These are phyloP conservation scores for Euphrasia confusa DNA, from an alignment of 257 asterid genomes.

Conservation along the genomic window DNA sequence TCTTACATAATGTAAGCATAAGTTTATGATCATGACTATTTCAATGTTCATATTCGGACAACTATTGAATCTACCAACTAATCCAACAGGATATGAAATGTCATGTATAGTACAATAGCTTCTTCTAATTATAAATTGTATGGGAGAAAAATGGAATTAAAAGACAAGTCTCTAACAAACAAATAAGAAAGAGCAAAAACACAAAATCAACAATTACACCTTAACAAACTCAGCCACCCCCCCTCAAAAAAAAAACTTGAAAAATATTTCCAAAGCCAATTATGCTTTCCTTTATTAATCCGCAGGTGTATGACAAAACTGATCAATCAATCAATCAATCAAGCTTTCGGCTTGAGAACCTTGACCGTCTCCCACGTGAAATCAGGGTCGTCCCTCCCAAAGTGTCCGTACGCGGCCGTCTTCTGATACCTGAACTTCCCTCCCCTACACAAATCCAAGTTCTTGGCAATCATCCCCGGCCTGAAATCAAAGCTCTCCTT, in stretches of 20 bases:
- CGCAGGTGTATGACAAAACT: not conserved
- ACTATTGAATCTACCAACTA: too few species aligned
- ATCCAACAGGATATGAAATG: too few species aligned
- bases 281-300: constrained; percentile 19
- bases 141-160: not conserved
- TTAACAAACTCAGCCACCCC: too few species aligned
- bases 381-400: constrained; percentile 63
- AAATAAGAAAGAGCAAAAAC: not conserved
- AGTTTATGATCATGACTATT: too few species aligned
- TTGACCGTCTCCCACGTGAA: constrained; percentile 75
- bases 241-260: too few species aligned
- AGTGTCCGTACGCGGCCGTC: constrained; percentile 75
- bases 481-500: constrained; percentile 67
- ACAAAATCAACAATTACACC: constrained; percentile 18
- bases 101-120: too few species aligned
- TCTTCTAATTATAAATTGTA: too few species aligned
- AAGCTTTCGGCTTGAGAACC: constrained; percentile 59
- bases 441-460: constrained; percentile 65
- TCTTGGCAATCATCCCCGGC: constrained; percentile 73
- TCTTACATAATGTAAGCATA: too few species aligned
- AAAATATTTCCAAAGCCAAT: constrained; percentile 15
- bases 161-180: constrained; percentile 12
- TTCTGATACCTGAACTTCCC: constrained; percentile 68
- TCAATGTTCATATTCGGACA: too few species aligned
- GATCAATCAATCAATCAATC: not conserved